Base-by-base conservation (phyloP, 768 basidiomycete genomes). In the Tulasnella sp. region DNA sequence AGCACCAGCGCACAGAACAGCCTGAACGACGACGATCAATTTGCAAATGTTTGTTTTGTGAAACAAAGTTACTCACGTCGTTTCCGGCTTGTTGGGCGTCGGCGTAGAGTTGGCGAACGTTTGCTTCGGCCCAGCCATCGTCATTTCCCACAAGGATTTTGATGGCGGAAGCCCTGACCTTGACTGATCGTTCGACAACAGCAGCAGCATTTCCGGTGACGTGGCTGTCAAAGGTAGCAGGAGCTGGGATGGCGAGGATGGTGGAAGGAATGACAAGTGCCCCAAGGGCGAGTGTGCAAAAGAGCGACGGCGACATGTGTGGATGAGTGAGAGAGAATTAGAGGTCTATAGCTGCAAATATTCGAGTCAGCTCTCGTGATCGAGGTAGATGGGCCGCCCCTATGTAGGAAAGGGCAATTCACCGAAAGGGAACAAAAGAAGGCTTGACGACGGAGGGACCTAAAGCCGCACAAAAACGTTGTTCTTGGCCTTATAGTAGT, bases 71-170 rank as follows among this genome's bases (percentile, higher is more conserved):
- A 69, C 74, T 64, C 58, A 70, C 73, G 34, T n/a, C n/a, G n/a
- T 75, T 11, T 9, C 74, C 74, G 8, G 7, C 29, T 40, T 31
- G 31, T 22, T 75, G 9, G 11, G 70, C 34, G 22, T 69, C 67
- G n/a, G 34, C 22, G 38, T 75, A 67, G 11, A 76, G 34, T 38
- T 39, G 38, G 22, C 75, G 75, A 37, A 76, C 17, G 42, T 76
- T 76, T 2, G 69, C 75, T 36, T 76, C 71, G n/a, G 68, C 64
- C 75, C 75, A 76, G 3, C 75, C 75, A 37, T 76, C 75, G 49
- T 76, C 75, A 42, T 76, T 76, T 12, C 75, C 68, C 8, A 73
- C 25, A 14, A 76, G 42, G 2, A 76, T 76, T 15, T 76, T 76
- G 25, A 76, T 34, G 39, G 34, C 36, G 17, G 58, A 5, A 5